Conservation (phyloP, 768 basidiomycete genomes). For the Amanita pseudoporphyria region DNA sequence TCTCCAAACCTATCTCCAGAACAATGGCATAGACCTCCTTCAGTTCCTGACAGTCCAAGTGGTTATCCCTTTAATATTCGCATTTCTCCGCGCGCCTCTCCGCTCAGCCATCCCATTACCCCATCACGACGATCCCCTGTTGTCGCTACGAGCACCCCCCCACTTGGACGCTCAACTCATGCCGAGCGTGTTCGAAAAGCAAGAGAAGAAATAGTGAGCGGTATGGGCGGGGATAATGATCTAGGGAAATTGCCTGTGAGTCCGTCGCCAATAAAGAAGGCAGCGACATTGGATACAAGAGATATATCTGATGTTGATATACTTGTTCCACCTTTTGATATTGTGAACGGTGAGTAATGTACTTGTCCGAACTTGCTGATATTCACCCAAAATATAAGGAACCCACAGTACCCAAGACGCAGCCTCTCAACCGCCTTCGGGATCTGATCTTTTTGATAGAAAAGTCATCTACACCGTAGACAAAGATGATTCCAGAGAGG, state of each 20-base stretch:
- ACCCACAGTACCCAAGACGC: neutral
- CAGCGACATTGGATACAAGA: neutral
- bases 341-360: conserved; percentile 16
- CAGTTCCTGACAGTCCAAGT: conserved; percentile 11
- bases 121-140: conserved; percentile 25
- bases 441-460: conserved; percentile 17
- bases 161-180: conserved; percentile 27
- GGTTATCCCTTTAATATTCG: conserved; percentile 19
- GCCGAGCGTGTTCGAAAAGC: conserved; percentile 21
- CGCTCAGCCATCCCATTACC: conserved; percentile 24
- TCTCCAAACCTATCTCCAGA: conserved; percentile 19
- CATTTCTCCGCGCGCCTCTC: conserved; percentile 23
- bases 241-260: conserved; percentile 23
- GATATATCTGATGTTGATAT: neutral
- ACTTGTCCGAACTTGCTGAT: neutral
- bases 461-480: conserved; percentile 11
- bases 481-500: conserved; percentile 12
- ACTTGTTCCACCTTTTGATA: conserved; percentile 23
- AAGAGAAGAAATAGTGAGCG: conserved; percentile 18
- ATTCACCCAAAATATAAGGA: neutral
- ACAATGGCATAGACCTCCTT: conserved; percentile 13
- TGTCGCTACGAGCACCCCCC: conserved; percentile 25
- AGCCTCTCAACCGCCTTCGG: neutral
- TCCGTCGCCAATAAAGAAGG: conserved; percentile 28
- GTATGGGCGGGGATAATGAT: conserved; percentile 18